These are phyloP conservation scores for Picochlorum sp. DNA, from an alignment of 139 green algal genomes.

Conservation along the genomic window DNA sequence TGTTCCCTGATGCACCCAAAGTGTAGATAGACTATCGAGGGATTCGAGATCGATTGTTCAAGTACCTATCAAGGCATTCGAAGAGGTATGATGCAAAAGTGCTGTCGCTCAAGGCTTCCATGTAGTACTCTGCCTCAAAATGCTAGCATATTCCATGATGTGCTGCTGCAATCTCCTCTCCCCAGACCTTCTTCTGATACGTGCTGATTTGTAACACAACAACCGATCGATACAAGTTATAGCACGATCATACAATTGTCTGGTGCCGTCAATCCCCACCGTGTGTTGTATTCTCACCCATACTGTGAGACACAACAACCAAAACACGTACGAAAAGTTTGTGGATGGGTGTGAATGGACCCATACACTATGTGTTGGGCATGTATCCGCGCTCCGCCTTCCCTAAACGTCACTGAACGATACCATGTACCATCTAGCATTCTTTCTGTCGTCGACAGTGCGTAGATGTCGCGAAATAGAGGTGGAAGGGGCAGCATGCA, in stretches of 20 bases:
- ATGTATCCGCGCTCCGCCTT: not conserved
- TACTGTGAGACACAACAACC: not conserved
- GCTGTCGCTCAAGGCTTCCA: not conserved
- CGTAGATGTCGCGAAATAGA: not conserved
- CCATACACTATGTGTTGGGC: not conserved
- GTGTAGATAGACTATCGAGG: not conserved
- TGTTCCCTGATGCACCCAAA: not conserved
- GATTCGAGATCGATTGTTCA: not conserved
- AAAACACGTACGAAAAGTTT: not conserved
- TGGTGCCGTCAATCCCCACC: not conserved
- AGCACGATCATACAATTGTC: not conserved
- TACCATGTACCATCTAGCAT: not conserved
- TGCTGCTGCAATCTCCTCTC: not conserved
- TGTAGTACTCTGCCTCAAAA: not conserved
- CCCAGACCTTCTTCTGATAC: not conserved
- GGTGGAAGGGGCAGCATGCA: not conserved
- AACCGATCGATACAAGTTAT: not conserved
- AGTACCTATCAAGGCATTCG: not conserved
- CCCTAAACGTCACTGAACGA: not conserved
- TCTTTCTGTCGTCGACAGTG: not conserved
- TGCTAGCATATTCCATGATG: not conserved
- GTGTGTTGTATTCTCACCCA: not conserved
- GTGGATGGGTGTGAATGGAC: not conserved
- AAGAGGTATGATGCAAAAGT: not conserved
- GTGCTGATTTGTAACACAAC: not conserved